Evolutionary conservation across 2,329 filamentous ascomycete genomes (phyloP).

Genomic region (Aureobasidium sp.): DNA sequence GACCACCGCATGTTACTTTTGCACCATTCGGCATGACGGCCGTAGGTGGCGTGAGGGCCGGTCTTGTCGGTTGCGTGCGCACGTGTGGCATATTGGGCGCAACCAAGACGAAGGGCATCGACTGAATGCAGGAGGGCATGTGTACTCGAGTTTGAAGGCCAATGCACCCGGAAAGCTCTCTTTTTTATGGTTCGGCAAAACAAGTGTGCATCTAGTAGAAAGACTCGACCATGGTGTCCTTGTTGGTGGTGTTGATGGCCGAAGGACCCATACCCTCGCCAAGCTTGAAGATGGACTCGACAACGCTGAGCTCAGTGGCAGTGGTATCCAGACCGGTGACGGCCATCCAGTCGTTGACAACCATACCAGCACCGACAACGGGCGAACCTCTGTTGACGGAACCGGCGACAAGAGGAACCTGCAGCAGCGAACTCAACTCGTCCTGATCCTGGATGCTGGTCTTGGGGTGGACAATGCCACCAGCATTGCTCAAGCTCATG

Average conservation of each 20-base stretch:
- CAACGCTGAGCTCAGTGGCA: conserved; percentile 92
- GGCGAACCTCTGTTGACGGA: conserved; percentile 87
- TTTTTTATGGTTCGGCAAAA: not conserved
- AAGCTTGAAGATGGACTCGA: conserved; percentile 92
- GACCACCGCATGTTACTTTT: not conserved
- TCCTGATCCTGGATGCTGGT: conserved; percentile 97
- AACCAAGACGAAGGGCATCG: not conserved
- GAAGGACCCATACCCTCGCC: conserved; percentile 77
- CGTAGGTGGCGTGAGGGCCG: not conserved
- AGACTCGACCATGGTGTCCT: conserved; percentile 97
- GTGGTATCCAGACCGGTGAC: conserved; percentile 90
- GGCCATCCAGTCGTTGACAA: conserved; percentile 96
- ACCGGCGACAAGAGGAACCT: conserved; percentile 92
- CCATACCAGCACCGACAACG: conserved; percentile 95
- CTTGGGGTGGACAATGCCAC: conserved; percentile 94
- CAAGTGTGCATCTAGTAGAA: conserved; percentile 65
- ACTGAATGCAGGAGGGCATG: not conserved
- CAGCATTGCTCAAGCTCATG: conserved; percentile 93
- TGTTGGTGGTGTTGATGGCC: conserved; percentile 75
- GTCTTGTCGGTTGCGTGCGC: not conserved
- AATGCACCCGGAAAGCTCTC: not conserved
- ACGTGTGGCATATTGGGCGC: not conserved
- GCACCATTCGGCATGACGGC: not conserved
- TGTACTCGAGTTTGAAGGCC: not conserved
- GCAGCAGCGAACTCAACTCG: conserved; percentile 84